Base-by-base conservation (phyloP, 306 rosid genomes). In the Rosa persica region DNA sequence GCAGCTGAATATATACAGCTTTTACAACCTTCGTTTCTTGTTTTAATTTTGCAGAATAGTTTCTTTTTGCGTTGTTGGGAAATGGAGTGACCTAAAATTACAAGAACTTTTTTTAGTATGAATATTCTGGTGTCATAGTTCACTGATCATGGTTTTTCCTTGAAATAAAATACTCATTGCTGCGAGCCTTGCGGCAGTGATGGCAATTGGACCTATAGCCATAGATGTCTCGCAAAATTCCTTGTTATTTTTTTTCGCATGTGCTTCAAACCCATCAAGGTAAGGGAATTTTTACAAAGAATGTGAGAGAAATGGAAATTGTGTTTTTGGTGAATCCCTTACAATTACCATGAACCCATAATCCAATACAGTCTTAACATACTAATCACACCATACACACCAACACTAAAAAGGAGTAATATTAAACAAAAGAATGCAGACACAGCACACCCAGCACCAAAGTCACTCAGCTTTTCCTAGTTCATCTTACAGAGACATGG, bases 401-500 rank as follows among this genome's bases (percentile, higher is more conserved):
- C 77, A 49, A 36, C 38, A 74, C 72, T 44, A 16, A 49, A 5
- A 74, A 72, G 38, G 23, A 60, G 25, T 12, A 30, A 66, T 27
- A 64, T 2, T n/a, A n/a, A 69, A 60, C 38, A 60, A 30, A 72
- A 73, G 42, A 65, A 30, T 16, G 42, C 22, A 46, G 48, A 40
- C 54, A 11, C 13, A 36, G 39, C 79, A 64, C 83, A 13, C 68
- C 72, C 64, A 46, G 77, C 58, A n/a, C 51, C 58, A n/a, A 77
- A 70, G 74, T 39, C 38, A 4, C 25, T 46, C 57, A 51, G 67
- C 5, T 44, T 17, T 78, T 69, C 25, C 67, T 46, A 44, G 44
- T 36, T 70, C 22, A 55, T 82, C 90, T 85, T 79, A 74, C 80
- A 55, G 78, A 90, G 30, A 86, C 81, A 73, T 93, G 91, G 78